These are phyloP conservation scores for Debaryomyces tyrocola DNA, from an alignment of 805 yeast species.

Conservation along the genomic window DNA sequence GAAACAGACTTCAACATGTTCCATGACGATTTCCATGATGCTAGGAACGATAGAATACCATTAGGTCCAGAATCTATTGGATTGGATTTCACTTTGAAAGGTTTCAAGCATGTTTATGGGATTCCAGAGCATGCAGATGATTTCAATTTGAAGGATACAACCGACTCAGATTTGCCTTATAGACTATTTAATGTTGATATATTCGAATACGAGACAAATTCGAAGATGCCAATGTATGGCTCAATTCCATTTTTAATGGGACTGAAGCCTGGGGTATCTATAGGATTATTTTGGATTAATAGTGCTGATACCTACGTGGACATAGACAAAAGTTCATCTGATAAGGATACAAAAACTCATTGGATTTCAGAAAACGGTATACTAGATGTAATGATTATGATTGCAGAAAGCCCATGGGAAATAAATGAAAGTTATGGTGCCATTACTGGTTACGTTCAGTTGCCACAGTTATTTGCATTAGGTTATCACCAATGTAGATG, in stretches of 20 bases:
- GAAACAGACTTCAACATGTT: slow-evolving; percentile 71
- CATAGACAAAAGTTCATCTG: slow-evolving; percentile 40
- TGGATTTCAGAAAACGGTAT: slow-evolving; percentile 95
- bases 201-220: slow-evolving; percentile 84
- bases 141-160: slow-evolving; percentile 71
- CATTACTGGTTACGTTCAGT: slow-evolving; percentile 68
- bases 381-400: slow-evolving; percentile 68
- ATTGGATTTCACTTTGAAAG: slow-evolving; percentile 66
- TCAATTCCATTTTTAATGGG: slow-evolving; percentile 87
- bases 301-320: slow-evolving; percentile 92
- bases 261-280: slow-evolving; percentile 52
- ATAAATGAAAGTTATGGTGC: slow-evolving; percentile 62
- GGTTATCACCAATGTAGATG: slow-evolving; percentile 98
- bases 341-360: slow-evolving; percentile 54
- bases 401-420: slow-evolving; percentile 57
- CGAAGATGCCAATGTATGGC: slow-evolving; percentile 92
- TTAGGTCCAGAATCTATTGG: slow-evolving; percentile 91
- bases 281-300: slow-evolving; percentile 89
- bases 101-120: slow-evolving; percentile 74
- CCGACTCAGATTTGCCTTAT: slow-evolving; percentile 62
- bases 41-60: slow-evolving; percentile 62
- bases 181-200: slow-evolving; percentile 91
- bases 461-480: slow-evolving; percentile 77
- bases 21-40: slow-evolving; percentile 69
- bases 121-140: slow-evolving; percentile 95